Conservation (phyloP, 192 early-diverging fungal genomes). For the Gaertneriomyces sp. region DNA sequence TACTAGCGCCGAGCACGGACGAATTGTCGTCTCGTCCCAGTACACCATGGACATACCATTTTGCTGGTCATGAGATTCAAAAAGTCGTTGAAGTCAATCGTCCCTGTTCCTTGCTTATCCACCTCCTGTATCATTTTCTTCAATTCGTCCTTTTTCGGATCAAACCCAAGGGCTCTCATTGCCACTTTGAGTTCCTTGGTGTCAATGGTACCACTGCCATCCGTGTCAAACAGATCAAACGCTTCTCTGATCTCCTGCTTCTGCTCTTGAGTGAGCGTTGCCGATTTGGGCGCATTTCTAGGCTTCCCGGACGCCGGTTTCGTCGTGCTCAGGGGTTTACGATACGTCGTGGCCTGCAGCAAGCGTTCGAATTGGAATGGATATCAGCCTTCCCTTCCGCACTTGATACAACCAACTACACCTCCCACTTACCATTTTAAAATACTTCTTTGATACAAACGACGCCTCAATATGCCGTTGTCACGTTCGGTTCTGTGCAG, state of each 20-base stretch:
- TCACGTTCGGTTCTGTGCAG: no score
- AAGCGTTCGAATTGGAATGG: not conserved
- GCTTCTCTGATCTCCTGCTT: constrained; percentile 69
- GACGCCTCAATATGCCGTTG: no score
- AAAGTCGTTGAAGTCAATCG: constrained; percentile 73
- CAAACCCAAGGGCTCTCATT: constrained; percentile 59
- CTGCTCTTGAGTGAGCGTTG: constrained; percentile 54
- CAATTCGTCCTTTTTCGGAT: constrained; percentile 56
- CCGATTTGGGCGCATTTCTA: constrained; percentile 4
- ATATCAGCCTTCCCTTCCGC: no score
- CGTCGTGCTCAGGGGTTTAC: not conserved
- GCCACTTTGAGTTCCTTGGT: constrained; percentile 68
- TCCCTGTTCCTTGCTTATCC: constrained; percentile 50
- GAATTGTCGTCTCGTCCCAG: not conserved
- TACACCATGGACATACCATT: constrained; percentile 49
- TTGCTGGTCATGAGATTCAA: constrained; percentile 60
- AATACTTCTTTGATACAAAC: no score
- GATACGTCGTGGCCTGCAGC: not conserved
- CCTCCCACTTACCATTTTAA: no score
- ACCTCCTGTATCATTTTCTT: constrained; percentile 56
- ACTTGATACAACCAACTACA: no score
- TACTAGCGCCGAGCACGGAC: not conserved
- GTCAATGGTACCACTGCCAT: constrained; percentile 58
- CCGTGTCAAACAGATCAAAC: constrained; percentile 69
- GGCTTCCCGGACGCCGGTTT: not conserved